Evolutionary conservation across 768 basidiomycete genomes (phyloP).

Genomic region (Panus rudis): DNA sequence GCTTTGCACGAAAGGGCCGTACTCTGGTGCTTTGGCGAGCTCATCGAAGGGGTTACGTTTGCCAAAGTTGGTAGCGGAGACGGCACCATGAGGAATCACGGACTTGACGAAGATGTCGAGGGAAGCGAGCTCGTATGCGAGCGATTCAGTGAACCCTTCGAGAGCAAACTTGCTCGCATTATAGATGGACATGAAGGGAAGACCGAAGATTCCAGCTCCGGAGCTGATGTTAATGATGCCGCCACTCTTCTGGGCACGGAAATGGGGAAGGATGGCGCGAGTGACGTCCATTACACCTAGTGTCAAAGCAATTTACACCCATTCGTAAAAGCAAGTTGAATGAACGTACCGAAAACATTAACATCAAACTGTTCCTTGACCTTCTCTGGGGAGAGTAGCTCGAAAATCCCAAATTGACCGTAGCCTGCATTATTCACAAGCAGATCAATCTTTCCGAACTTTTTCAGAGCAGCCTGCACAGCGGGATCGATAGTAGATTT

Average conservation of each 20-base stretch:
- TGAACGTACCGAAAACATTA: too few relatives aligned
- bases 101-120: slow-evolving; percentile 2
- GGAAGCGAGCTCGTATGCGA: slow-evolving; percentile 2
- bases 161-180: slow-evolving; percentile 1
- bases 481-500: too few relatives aligned
- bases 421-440: too few relatives aligned
- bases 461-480: too few relatives aligned
- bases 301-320: neutral
- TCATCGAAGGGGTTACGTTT: neutral
- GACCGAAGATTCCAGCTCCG: neutral
- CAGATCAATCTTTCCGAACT: too few relatives aligned
- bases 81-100: slow-evolving; percentile 1
- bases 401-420: neutral
- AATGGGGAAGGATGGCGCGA: neutral
- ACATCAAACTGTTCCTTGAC: neutral
- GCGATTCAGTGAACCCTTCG: slow-evolving; percentile 2
- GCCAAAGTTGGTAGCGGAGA: neutral
- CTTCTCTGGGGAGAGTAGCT: neutral
- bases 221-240: slow-evolving; percentile 1
- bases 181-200: neutral
- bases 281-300: slow-evolving; percentile 2
- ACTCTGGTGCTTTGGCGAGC: neutral
- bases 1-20: neutral
- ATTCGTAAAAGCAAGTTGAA: too few relatives aligned
- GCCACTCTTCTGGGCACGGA: neutral